Conservation (phyloP, 495 filamentous ascomycete genomes). For the Letharia columbiana region DNA sequence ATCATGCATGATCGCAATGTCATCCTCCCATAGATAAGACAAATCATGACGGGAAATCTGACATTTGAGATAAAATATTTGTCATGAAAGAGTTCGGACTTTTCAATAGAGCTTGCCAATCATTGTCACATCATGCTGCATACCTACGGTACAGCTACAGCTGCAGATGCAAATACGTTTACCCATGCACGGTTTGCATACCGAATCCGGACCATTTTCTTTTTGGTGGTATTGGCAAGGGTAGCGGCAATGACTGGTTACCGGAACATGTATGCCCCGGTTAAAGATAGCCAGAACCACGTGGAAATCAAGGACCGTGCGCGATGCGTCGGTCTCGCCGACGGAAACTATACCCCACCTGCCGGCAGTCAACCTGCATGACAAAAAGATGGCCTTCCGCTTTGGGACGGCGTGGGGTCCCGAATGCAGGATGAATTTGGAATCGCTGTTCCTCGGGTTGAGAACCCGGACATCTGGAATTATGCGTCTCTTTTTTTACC, state of each 20-base stretch:
- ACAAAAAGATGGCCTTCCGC: neutral
- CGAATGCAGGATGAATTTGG: neutral
- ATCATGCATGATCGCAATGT: neutral
- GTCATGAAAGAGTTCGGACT: neutral
- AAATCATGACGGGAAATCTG: neutral
- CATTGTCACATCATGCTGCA: neutral
- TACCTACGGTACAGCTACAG: neutral
- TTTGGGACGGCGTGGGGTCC: neutral
- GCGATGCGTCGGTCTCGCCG: neutral
- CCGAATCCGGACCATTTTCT: neutral
- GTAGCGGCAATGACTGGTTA: neutral
- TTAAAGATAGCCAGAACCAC: neutral
- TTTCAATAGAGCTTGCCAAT: neutral
- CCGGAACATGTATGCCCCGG: neutral
- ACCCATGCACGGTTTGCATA: neutral
- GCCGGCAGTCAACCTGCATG: neutral
- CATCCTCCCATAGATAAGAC: neutral
- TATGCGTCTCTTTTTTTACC: neutral
- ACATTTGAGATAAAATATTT: neutral
- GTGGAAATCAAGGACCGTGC: constrained; percentile 1
- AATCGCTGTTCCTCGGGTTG: neutral
- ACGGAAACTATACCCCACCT: constrained; percentile 2
- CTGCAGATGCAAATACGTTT: neutral
- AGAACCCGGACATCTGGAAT: neutral
- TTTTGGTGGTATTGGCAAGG: too few relatives aligned